These are phyloP conservation scores for Colletotrichum chlorophyti DNA, from an alignment of 2,329 filamentous ascomycete genomes.

Conservation along the genomic window DNA sequence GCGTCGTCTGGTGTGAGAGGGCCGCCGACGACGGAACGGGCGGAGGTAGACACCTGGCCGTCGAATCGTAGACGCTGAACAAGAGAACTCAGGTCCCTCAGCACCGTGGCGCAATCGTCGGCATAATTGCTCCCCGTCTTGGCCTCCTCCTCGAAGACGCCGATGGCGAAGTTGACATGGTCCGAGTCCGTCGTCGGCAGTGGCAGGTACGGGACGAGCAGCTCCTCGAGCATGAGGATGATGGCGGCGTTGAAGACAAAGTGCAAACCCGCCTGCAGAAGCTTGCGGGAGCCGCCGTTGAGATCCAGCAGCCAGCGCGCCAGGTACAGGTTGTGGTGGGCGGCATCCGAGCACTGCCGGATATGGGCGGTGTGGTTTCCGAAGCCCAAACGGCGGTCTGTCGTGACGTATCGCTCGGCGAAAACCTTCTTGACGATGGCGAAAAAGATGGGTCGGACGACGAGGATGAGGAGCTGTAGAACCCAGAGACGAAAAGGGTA, in stretches of 20 bases:
- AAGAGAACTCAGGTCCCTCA: constrained; percentile 45
- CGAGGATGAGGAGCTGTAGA: constrained; percentile 54
- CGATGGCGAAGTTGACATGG: constrained; percentile 48
- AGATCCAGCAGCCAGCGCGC: constrained; percentile 47
- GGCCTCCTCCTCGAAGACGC: constrained; percentile 48
- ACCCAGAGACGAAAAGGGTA: neutral
- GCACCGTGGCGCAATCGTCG: constrained; percentile 44
- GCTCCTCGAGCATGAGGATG: constrained; percentile 52
- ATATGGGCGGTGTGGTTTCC: constrained; percentile 40
- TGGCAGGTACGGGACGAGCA: constrained; percentile 43
- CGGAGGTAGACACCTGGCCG: neutral
- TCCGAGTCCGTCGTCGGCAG: constrained; percentile 33
- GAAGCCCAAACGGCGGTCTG: constrained; percentile 34
- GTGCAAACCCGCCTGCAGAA: constrained; percentile 53
- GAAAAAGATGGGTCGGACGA: constrained; percentile 55
- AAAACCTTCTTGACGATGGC: constrained; percentile 54
- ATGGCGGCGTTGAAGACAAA: constrained; percentile 58
- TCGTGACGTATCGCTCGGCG: constrained; percentile 44
- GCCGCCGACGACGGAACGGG: neutral
- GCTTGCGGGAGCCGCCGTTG: constrained; percentile 42
- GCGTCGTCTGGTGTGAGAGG: neutral
- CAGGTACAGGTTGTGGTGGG: constrained; percentile 52
- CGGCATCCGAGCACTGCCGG: constrained; percentile 49
- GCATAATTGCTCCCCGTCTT: constrained; percentile 46
- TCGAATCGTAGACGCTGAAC: constrained; percentile 40